Percentiles rank a stretch among this genome's conserved stretches.
Evolutionary conservation across 345 rosid genomes (phyloP).

Genomic region (Microcos paniculata): DNA sequence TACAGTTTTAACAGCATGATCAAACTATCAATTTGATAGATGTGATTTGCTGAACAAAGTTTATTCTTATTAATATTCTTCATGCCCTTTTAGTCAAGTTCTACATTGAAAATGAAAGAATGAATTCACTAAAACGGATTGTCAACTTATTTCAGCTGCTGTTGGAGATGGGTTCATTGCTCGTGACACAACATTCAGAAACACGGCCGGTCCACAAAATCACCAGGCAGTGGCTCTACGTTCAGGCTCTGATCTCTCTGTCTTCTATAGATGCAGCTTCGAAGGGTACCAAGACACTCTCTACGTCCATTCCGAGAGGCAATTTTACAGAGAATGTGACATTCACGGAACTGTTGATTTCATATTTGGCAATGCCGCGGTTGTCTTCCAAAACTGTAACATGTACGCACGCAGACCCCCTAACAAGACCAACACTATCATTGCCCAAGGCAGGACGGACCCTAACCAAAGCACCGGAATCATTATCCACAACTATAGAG

Average conservation of each 20-base stretch:
- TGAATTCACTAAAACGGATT: background rate
- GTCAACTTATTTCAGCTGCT: conserved; percentile 28
- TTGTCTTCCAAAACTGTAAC: conserved; percentile 8
- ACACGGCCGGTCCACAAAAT: conserved; percentile 29
- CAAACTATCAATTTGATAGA: background rate
- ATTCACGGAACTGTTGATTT: conserved; percentile 31
- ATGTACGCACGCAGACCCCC: conserved; percentile 23
- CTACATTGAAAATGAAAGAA: conserved; percentile 1
- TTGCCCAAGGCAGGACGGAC: conserved; percentile 31
- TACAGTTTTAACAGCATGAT: background rate
- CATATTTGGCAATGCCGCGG: conserved; percentile 39
- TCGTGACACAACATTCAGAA: conserved; percentile 27
- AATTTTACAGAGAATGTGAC: conserved; percentile 34
- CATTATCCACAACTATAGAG: conserved; percentile 20
- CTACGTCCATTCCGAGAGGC: conserved; percentile 22
- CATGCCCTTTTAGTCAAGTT: background rate
- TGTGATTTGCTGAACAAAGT: background rate
- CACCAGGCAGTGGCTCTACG: conserved; percentile 29
- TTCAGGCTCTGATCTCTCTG: conserved; percentile 22
- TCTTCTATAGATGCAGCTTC: conserved; percentile 28
- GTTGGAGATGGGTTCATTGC: conserved; percentile 57
- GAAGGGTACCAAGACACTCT: conserved; percentile 21
- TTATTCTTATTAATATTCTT: too few species aligned
- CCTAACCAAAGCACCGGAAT: conserved; percentile 19
- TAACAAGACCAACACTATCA: conserved; percentile 1